A percentile compares a stretch with the other conserved stretches of the same genome.
These are phyloP conservation scores for Hypoxylon sp. DNA, from an alignment of 2,329 filamentous ascomycete genomes.

Conservation along the genomic window DNA sequence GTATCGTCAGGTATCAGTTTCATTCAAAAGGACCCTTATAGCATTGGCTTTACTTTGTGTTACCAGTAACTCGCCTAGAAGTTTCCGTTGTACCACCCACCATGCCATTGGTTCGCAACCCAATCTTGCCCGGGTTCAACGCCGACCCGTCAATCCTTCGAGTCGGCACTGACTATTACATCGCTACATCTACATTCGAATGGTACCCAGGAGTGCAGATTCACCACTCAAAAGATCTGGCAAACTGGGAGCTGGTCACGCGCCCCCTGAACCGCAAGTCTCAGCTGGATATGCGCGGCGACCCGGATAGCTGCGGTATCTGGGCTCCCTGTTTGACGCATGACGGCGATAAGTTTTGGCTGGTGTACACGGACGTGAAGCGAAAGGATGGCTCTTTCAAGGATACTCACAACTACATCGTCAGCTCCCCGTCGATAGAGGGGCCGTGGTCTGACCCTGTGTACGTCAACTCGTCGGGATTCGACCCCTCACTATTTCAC, in stretches of 20 bases:
- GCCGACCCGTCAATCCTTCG: conserved; percentile 69
- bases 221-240: conserved; percentile 67
- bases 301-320: conserved; percentile 73
- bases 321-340: conserved; percentile 76
- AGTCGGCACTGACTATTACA: conserved; percentile 68
- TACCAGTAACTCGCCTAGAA: neutral
- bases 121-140: conserved; percentile 71
- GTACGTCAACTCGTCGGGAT: conserved; percentile 73
- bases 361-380: conserved; percentile 77
- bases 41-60: neutral
- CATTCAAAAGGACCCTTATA: neutral
- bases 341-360: conserved; percentile 72
- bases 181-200: conserved; percentile 70
- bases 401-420: conserved; percentile 75
- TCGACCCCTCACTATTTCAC: conserved; percentile 74
- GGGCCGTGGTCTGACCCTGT: conserved; percentile 75
- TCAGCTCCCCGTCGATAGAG: conserved; percentile 66
- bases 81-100: neutral
- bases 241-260: conserved; percentile 65
- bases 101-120: conserved; percentile 67
- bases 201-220: conserved; percentile 71
- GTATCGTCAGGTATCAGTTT: conserved; percentile 1
- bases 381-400: conserved; percentile 77
- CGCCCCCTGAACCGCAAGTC: conserved; percentile 65
- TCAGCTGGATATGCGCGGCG: conserved; percentile 71